Evolutionary conservation across 2,329 filamentous ascomycete genomes (phyloP).

Genomic region (Monosporascus sp.): DNA sequence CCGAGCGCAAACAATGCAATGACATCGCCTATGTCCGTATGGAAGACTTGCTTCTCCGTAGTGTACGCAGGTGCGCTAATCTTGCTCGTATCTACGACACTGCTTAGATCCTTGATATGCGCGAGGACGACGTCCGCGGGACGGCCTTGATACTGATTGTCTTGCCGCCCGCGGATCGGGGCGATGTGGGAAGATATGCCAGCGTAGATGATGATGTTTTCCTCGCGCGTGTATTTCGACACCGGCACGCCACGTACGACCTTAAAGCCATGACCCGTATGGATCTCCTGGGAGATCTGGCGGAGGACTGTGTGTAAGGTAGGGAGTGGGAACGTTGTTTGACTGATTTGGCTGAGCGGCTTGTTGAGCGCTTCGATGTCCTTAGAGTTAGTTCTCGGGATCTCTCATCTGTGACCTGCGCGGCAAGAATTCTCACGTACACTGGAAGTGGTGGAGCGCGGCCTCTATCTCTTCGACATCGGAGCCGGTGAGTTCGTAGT

Average conservation of each 20-base stretch:
- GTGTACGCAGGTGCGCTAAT: slow-evolving; percentile 58
- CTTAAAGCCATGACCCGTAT: slow-evolving; percentile 56
- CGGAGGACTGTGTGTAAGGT: slow-evolving; percentile 45
- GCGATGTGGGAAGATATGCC: slow-evolving; percentile 57
- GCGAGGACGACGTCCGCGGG: slow-evolving; percentile 48
- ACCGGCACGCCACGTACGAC: slow-evolving; percentile 55
- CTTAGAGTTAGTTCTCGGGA: background rate
- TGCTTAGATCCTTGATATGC: slow-evolving; percentile 59
- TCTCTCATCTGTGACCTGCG: background rate
- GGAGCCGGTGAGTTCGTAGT: slow-evolving; percentile 43
- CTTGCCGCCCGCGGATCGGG: slow-evolving; percentile 47
- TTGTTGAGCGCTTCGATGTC: slow-evolving; percentile 28
- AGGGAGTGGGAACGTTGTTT: slow-evolving; percentile 52
- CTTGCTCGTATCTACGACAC: slow-evolving; percentile 23
- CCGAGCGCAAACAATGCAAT: slow-evolving; percentile 53
- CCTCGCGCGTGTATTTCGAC: slow-evolving; percentile 46
- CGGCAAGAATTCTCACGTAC: slow-evolving; percentile 29
- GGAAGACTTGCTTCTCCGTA: slow-evolving; percentile 57
- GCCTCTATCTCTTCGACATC: slow-evolving; percentile 47
- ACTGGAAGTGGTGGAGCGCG: slow-evolving; percentile 33
- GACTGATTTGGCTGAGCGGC: slow-evolving; percentile 37
- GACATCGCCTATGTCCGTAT: slow-evolving; percentile 57
- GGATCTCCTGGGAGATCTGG: slow-evolving; percentile 47
- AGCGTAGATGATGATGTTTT: slow-evolving; percentile 56
- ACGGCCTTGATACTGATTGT: slow-evolving; percentile 38